These are phyloP conservation scores for Domatiomyces catenatus DNA, from an alignment of 2,329 filamentous ascomycete species.

Conservation along the genomic window DNA sequence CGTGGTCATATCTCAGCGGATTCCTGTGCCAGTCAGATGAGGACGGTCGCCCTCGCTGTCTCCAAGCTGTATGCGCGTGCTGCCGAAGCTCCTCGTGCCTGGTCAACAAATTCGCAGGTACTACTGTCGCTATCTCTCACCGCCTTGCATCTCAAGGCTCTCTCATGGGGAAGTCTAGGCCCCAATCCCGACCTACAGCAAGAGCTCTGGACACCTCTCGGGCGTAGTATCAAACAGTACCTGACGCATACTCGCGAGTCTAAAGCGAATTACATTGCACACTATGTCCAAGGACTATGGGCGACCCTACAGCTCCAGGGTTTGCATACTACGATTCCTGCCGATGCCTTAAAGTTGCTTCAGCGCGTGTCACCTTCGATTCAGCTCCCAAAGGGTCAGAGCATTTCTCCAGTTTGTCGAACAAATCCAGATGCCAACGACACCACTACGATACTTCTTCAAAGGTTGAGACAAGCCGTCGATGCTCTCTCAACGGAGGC, in stretches of 20 bases:
- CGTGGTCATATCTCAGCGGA: constrained; percentile 22
- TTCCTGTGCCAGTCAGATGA: constrained; percentile 30
- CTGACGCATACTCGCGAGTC: neutral
- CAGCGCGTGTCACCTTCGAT: neutral
- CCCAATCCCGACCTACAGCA: constrained; percentile 27
- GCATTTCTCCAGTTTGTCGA: neutral
- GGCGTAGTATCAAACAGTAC: neutral
- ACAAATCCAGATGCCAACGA: neutral
- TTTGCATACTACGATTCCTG: neutral
- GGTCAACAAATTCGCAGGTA: neutral
- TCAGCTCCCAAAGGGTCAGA: neutral
- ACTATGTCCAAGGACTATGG: neutral
- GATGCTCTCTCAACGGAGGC: neutral
- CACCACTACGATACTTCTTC: neutral
- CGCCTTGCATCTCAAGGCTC: constrained; percentile 28
- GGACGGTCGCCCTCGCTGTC: constrained; percentile 28
- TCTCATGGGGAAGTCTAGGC: constrained; percentile 27
- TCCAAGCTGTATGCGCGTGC: constrained; percentile 9
- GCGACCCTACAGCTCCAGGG: neutral
- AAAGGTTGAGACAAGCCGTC: neutral
- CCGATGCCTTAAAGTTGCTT: neutral
- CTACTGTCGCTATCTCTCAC: constrained; percentile 20
- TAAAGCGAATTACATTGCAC: neutral
- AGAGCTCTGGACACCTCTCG: constrained; percentile 31
- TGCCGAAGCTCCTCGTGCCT: neutral